Conservation (phyloP, 768 basidiomycete species). For the Stropharia rugosoannulata region DNA sequence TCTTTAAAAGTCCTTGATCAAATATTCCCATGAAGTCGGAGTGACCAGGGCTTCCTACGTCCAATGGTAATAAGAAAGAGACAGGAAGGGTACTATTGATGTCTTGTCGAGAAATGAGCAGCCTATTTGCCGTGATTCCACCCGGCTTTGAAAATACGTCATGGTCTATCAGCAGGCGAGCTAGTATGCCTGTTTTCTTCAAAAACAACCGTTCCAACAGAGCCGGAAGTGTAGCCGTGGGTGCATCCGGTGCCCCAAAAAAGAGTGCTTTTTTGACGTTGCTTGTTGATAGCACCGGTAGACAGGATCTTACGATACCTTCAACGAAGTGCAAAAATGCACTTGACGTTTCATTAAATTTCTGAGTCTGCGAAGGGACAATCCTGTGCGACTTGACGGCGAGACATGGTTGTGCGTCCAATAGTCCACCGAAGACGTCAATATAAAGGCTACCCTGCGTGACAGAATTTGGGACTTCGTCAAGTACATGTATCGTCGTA, state of each 20-base stretch:
- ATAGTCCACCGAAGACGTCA: slow-evolving; percentile 67
- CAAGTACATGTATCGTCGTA: slow-evolving; percentile 66
- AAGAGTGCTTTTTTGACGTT: slow-evolving; percentile 61
- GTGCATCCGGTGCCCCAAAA: slow-evolving; percentile 57
- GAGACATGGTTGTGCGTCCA: slow-evolving; percentile 35
- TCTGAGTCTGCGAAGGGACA: slow-evolving; percentile 53
- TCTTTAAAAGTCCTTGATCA: slow-evolving; percentile 75
- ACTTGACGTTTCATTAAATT: slow-evolving; percentile 42
- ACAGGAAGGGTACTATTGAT: slow-evolving; percentile 46
- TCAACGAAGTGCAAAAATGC: slow-evolving; percentile 44
- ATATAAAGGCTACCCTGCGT: slow-evolving; percentile 66
- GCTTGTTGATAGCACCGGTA: slow-evolving; percentile 34
- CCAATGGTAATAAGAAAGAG: slow-evolving; percentile 56
- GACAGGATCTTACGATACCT: slow-evolving; percentile 27
- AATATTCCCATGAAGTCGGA: slow-evolving; percentile 75
- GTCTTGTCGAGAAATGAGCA: slow-evolving; percentile 58
- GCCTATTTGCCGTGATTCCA: slow-evolving; percentile 65
- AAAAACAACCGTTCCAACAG: slow-evolving; percentile 61
- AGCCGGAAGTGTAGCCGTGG: slow-evolving; percentile 54
- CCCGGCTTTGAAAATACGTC: slow-evolving; percentile 76
- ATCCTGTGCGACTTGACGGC: slow-evolving; percentile 56
- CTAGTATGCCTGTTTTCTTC: slow-evolving; percentile 45
- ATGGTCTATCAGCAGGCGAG: slow-evolving; percentile 65
- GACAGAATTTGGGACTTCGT: slow-evolving; percentile 67
- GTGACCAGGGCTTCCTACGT: slow-evolving; percentile 39